A percentile compares a stretch with the other conserved stretches of the same genome.
Conservation (phyloP, 306 rosid species). For the Arachis hypogaea region DNA sequence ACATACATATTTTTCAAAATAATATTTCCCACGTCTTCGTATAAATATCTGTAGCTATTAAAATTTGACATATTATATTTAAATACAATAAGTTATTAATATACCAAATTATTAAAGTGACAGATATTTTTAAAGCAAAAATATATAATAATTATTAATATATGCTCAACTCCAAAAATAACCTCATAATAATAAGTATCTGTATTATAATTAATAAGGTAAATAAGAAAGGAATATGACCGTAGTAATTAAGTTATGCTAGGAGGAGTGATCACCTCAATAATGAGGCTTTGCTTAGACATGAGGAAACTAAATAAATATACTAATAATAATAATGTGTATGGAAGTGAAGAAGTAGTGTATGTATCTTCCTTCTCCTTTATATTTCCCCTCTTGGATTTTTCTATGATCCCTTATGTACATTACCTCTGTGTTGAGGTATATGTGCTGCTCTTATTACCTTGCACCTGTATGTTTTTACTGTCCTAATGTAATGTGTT, state of each 20-base stretch:
- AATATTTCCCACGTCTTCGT: too few species aligned
- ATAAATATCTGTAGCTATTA: too few species aligned
- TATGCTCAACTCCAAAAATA: too few species aligned
- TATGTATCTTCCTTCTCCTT: too few species aligned
- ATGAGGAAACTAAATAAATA: conserved; percentile 20
- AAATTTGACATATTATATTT: too few species aligned
- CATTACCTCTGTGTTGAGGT: conserved; percentile 26
- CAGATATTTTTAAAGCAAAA: too few species aligned
- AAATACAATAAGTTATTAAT: too few species aligned
- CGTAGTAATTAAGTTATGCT: conserved; percentile 37
- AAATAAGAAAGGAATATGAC: conserved; percentile 5
- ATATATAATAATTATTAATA: too few species aligned
- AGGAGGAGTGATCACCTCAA: conserved; percentile 43
- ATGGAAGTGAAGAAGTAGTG: background rate
- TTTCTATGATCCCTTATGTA: conserved; percentile 34
- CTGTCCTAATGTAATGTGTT: conserved; percentile 14
- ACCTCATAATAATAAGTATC: too few species aligned
- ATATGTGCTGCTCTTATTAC: conserved; percentile 13
- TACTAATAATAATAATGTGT: conserved; percentile 2
- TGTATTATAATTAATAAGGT: background rate
- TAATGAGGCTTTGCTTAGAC: conserved; percentile 37
- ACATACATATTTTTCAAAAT: background rate
- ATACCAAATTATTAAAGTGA: too few species aligned
- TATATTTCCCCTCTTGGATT: conserved; percentile 3
- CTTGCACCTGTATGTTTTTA: conserved; percentile 11